Base-by-base conservation (phyloP, 2,329 filamentous ascomycete genomes). In the Aspergillus candidus region DNA sequence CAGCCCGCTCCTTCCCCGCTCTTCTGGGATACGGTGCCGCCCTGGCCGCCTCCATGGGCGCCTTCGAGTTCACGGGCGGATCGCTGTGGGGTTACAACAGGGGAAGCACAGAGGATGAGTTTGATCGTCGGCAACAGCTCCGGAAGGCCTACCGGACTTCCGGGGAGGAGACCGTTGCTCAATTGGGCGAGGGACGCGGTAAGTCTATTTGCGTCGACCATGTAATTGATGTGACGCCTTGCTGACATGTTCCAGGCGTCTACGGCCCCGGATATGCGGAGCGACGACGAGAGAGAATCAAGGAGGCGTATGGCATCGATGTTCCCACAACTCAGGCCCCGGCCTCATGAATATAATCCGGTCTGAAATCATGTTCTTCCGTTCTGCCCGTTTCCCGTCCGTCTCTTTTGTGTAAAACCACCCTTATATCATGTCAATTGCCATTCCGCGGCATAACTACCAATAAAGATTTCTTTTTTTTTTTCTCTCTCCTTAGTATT, bases 161-260 rank as follows among this genome's bases (percentile, higher is more conserved):
- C 18, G 74, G 81, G 40, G 84, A 88, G 64, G 84, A 95, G 73
- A 94, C 87, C 2, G 72, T 95, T 53, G 78, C 80, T 17, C 79
- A 91, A 60, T 62, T 95, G 58, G 90, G 89, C 41, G 90, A 96
- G 74, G 88, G 88, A 54, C 80, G 89, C 79, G 88, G 88, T 91
- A 77, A 60, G 74, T 69, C 41, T 41, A 29, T 30, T 14, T 33
- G 10, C 22, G n/a, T 27, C 12, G 6, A 22, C 17, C 31, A 32
- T 8, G 3, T 34, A 17, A 11, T 8, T 11, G 14, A 36, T 8
- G 18, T 27, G 29, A 36, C 40, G 29, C 12, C n/a, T 38, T 35
- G 27, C 41, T 60, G 48, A 62, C 32, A 11, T 12, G 27, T 42
- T 22, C 27, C 56, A 95, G 89, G 86, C 43, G 88, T 95, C 58